Evolutionary conservation across 352 stramenopile genomes (phyloP).

Genomic region (Globisporangium apiculatum): DNA sequence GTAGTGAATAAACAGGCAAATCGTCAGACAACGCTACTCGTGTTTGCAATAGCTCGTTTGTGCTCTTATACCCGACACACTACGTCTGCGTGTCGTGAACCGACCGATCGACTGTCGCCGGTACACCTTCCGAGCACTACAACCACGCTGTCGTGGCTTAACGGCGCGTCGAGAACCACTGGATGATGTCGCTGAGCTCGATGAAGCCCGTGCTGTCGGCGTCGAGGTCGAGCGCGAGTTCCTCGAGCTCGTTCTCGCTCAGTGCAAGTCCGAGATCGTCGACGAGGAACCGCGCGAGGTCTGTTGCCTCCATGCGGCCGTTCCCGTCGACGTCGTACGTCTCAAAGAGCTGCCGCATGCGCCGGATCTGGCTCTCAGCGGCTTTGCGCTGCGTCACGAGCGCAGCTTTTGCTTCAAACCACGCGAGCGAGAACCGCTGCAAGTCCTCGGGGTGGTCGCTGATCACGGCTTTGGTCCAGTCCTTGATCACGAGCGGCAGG

Average conservation of each 20-base stretch:
- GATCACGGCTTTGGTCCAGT: constrained; percentile 90
- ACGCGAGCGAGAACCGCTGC: constrained; percentile 75
- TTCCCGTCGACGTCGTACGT: constrained; percentile 77
- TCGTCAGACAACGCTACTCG: too few species aligned
- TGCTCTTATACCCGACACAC: too few species aligned
- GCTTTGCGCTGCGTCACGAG: constrained; percentile 55
- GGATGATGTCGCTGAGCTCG: constrained; percentile 75
- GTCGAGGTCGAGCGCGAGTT: constrained; percentile 63
- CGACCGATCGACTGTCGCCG: too few species aligned
- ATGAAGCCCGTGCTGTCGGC: constrained; percentile 73
- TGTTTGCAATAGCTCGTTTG: too few species aligned
- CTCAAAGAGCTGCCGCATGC: constrained; percentile 70
- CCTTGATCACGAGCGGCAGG: constrained; percentile 81
- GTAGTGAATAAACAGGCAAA: too few species aligned
- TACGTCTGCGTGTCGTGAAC: too few species aligned
- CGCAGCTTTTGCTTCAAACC: constrained; percentile 76
- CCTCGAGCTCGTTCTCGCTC: constrained; percentile 54
- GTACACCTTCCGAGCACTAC: too few species aligned
- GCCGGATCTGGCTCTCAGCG: constrained; percentile 53
- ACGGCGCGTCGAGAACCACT: constrained; percentile 65
- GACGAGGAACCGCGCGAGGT: constrained; percentile 56
- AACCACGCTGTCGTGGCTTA: constrained; percentile 8
- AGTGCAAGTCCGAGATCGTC: constrained; percentile 56
- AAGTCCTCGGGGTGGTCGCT: constrained; percentile 68
- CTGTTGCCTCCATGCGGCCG: constrained; percentile 71